Base-by-base conservation (phyloP, 441 rosid genomes). In the Populus hybrid region DNA sequence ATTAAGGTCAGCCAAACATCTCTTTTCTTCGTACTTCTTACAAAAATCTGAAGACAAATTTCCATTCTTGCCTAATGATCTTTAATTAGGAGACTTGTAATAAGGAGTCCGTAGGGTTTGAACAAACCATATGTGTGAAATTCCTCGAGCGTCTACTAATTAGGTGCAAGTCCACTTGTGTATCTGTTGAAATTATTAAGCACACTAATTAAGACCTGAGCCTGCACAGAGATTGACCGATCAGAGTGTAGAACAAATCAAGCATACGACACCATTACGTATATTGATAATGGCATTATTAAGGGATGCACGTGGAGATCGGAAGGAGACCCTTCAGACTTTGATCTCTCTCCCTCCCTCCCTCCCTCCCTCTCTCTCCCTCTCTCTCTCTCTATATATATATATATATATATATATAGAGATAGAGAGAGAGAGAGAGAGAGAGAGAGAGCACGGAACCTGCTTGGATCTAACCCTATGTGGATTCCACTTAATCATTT, bases 401-500 rank as follows among this genome's bases (percentile, higher is more conserved):
- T 32, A 1, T 24, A 3, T 23, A 3, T 21, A 30, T 32, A n/a
- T 63, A 46, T 21, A 64, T 75, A 26, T 34, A 32, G n/a, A n/a
- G n/a, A n/a, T n/a, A 23, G 1, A 32, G 6, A 32, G 6, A 32
- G 34, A 32, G 35, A 32, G 35, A 34, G 36, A 34, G 36, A 34
- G 36, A 34, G 35, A 34, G 36, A 34, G 36, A 34, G 36, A 72
- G 23, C 66, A 66, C 50, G 21, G 38, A 53, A n/a, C 16, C 40
- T 11, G 23, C 20, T 11, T 23, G 23, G 35, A n/a, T 36, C 40
- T 8, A 4, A 20, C 30, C 72, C 63, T 40, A 16, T 10, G 75
- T 32, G 82, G 81, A 73, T 46, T 78, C 88, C 84, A 81, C 83
- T 81, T n/a, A 12, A 21, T 63, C 34, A 46, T 18, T 2, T 0